Base-by-base conservation (phyloP, 768 basidiomycete genomes). In the Pisolithus tinctorius region DNA sequence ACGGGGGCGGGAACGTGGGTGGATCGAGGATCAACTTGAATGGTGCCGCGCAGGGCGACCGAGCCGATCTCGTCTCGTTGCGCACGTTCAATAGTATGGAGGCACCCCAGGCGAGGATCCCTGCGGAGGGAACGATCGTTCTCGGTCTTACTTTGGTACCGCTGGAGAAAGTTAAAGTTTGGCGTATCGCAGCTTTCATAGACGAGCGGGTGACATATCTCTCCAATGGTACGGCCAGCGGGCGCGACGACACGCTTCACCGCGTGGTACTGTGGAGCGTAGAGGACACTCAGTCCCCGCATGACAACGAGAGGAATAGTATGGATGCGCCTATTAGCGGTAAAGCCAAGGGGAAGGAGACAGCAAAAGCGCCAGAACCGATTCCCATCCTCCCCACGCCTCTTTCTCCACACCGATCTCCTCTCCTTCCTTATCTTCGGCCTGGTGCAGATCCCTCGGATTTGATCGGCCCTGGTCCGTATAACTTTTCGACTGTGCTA, bases 131-230 rank as follows among this genome's bases (percentile, higher is more conserved):
- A 17, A 76, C 77, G 3, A 78, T 96, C 54, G 87, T 87, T 0
- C 70, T 98, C 16, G 79, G 80, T 16, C 73, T 98, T 39, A 84
- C 86, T 0, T 70, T 99, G 46, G 79, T 93, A 74, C 96, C 96
- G 1, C 66, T 95, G 48, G 75, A 83, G 36, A 97, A 98, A 66
- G 71, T 93, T 64, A 90, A 86, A 67, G 76, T 99, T 6, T 83
- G 91, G 70, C 75, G 83, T 25, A 56, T 98, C 8, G 75, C 78
- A 1, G 78, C 88, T 3, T 67, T 77, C 5, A 74, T 99, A 38
- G 94, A 97, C 75, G 90, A 66, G 45, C 49, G 30, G 4, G 27
- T 66, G 11, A 52, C 23, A 10, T 60, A 58, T 41, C 6, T 49
- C 6, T 54, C 52, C 17, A 49, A 37, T 36, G 25, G 14, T 17